Evolutionary conservation across 225 moss, liverwort and hornwort species (phyloP), one percentile per base, ranked within the genome.

Genomic region (Straminergon stramineum): DNA sequence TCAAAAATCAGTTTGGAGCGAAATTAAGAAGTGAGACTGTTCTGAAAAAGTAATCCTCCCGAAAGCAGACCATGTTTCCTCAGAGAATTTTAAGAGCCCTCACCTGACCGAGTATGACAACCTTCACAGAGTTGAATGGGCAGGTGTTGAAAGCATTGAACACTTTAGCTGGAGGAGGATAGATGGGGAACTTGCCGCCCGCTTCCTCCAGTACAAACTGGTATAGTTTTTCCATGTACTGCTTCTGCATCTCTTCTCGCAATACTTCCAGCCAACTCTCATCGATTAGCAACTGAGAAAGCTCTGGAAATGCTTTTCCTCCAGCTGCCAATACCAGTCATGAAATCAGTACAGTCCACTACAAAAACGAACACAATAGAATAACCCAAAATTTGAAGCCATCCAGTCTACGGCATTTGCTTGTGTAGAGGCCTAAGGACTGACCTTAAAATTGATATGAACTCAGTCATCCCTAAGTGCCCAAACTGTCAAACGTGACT

Each of bases 51-150:
- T 37, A 39, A n/a, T 51, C 35, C 27, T 75, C 48, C 62, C 35
- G 6, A 51, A 85, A 51, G 45, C 58, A 57, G 55, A 75, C 60
- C 68, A 56, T 35, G 76, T 63, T 24, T 70, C 62, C 52, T 30
- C 56, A 62, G 15, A 89, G 60, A 75, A 58, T 26, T 39, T 35
- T 21, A 62, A 56, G 81, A 63, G 88, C 75, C 55, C 91, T 85
- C 82, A 99, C 98, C 94, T 99, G 98, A 45, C 99, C 99, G 75
- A 99, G 95, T 84, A 99, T 95, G 92, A 99, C 99, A 84, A 99
- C 97, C 91, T 99, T 99, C 87, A 96, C 95, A 82, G 95, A 93
- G 90, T 95, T 93, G 73, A 97, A 95, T 55, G 97, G 96, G 89
- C 99, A 99, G 66, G 93, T 90, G 85, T 97, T 97, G 89, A 99